These are phyloP conservation scores for Solanum chiquidenum DNA, from an alignment of 257 asterid species.

Conservation along the genomic window DNA sequence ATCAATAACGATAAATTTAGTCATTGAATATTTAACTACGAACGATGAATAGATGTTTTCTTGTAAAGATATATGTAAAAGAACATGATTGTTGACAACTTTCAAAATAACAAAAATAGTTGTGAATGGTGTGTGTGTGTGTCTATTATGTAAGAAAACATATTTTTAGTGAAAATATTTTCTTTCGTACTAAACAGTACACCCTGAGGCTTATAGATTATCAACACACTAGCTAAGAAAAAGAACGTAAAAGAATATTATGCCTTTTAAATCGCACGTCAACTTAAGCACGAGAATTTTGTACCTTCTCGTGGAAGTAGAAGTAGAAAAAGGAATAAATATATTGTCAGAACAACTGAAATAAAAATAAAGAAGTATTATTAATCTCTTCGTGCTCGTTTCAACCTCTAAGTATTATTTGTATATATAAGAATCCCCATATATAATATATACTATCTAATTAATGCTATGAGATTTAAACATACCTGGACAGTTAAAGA, in stretches of 20 bases:
- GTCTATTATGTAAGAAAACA: background rate
- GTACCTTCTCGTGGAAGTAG: background rate
- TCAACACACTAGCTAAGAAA: background rate
- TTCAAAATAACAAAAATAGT: background rate
- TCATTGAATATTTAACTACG: background rate
- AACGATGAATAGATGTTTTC: background rate
- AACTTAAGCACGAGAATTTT: background rate
- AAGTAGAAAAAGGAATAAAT: background rate
- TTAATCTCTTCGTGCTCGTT: background rate
- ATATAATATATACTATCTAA: background rate
- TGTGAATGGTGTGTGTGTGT: background rate
- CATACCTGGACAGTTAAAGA: background rate
- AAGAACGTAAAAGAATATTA: no score
- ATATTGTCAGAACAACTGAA: background rate
- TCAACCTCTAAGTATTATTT: background rate
- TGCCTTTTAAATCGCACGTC: no score
- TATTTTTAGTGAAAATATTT: no score
- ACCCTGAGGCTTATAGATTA: background rate
- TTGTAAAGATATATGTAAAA: background rate
- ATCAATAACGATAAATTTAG: background rate
- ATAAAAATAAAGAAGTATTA: background rate
- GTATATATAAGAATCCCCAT: background rate
- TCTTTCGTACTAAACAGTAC: no score
- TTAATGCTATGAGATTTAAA: background rate
- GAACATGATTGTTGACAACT: no score